Base-by-base conservation (phyloP, 192 early-diverging fungal genomes). In the Gonapodya prolifera region DNA sequence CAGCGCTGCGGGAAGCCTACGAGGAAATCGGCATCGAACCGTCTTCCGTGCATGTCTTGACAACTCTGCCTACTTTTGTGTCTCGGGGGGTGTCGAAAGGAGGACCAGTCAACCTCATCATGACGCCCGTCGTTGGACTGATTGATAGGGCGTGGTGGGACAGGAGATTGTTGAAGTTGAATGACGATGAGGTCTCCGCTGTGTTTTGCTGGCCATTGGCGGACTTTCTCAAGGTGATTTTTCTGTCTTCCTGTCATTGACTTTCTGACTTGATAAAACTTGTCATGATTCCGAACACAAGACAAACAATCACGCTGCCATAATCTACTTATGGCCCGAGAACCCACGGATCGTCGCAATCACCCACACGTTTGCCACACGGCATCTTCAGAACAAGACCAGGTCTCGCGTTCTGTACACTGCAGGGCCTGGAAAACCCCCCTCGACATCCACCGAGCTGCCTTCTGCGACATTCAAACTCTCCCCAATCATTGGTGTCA, bases 281-380 rank as follows among this genome's bases (percentile, higher is more conserved):
- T 61, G 8, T 8, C 45, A 61, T 61, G 8, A 61, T 61, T 61
- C 45, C 45, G 45, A 16, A 8, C n/a, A n/a, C n/a, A 8, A 61
- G 45, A 61, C 45, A 8, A 23, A 61, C 45, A 32, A 73, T 18
- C 71, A 73, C 31, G 2, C 71, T 2, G 71, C 71, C 18, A 18
- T 73, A 18, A 73, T 73, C 31, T 73, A 73, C 71, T 29, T 18
- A 8, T 73, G 71, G 71, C 71, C 71, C 71, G 71, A 73, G 31
- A 18, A 73, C 31, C 2, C 28, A 32, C 28, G 32, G 8, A 73
- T 73, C 71, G 71, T 73, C 71, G 71, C 71, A 2, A 73, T 73
- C 71, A 73, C 71, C 8, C 71, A 73, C 71, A 73, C 71, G 18
- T 73, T 73, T 29, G 28, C 28, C 71, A 73, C 71, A 2, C 28